A percentile compares a stretch with the other conserved stretches of the same genome.
These are phyloP conservation scores for Centrapalus pauciflorus DNA, from an alignment of 129 eudicot species.

Conservation along the genomic window DNA sequence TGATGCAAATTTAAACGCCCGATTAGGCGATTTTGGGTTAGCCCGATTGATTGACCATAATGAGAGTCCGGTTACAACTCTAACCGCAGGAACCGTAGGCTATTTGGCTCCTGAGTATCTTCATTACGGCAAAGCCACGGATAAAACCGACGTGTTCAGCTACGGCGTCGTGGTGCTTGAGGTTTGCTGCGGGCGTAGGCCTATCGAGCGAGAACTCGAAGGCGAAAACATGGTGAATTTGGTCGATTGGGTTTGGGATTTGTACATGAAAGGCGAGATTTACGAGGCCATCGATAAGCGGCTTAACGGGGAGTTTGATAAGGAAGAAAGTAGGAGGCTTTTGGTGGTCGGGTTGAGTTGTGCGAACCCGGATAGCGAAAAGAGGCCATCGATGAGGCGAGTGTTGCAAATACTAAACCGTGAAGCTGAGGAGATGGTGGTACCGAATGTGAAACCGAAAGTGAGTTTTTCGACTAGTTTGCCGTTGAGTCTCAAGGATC, in stretches of 20 bases:
- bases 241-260: constrained; percentile 88
- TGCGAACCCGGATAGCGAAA: constrained; percentile 61
- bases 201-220: constrained; percentile 51
- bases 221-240: constrained; percentile 49
- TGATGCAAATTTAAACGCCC: constrained; percentile 51
- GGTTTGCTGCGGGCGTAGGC: constrained; percentile 78
- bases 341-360: constrained; percentile 74
- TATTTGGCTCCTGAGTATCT: constrained; percentile 91
- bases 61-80: constrained; percentile 73
- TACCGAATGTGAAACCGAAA: constrained; percentile 61
- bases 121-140: constrained; percentile 74
- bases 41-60: constrained; percentile 76
- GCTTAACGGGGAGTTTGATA: constrained; percentile 43
- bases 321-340: constrained; percentile 47
- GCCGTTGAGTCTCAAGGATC: constrained; percentile 51
- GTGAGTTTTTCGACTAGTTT: constrained; percentile 51
- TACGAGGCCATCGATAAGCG: constrained; percentile 56
- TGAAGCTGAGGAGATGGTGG: constrained; percentile 44
- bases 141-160: constrained; percentile 76
- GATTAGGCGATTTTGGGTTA: constrained; percentile 84
- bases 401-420: constrained; percentile 66
- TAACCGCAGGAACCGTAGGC: constrained; percentile 87
- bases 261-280: constrained; percentile 52
- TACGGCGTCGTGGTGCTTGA: constrained; percentile 78
- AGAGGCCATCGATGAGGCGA: constrained; percentile 84